These are phyloP conservation scores for Metschnikowia baotianmanensis DNA, from an alignment of 805 yeast genomes.

Conservation along the genomic window DNA sequence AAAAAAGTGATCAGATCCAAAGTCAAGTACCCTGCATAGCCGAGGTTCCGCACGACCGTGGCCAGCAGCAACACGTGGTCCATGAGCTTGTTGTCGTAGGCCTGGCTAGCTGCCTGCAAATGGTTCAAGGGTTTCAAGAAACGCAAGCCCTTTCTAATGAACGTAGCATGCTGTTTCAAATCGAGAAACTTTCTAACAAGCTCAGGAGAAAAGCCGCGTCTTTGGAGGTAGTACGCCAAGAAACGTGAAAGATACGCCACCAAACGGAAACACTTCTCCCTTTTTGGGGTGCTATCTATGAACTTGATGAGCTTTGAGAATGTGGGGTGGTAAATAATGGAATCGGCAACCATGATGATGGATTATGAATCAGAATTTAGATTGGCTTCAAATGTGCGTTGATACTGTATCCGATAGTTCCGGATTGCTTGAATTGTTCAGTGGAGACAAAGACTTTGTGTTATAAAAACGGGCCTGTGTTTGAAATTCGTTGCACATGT, in stretches of 20 bases:
- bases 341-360: conserved; percentile 59
- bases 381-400: too few relatives aligned
- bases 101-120: conserved; percentile 62
- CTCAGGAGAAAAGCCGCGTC: conserved; percentile 51
- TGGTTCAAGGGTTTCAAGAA: conserved; percentile 78
- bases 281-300: conserved; percentile 65
- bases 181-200: conserved; percentile 49
- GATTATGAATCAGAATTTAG: too few relatives aligned
- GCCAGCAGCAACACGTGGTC: conserved; percentile 57
- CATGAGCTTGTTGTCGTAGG: conserved; percentile 66
- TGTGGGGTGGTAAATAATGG: conserved; percentile 72
- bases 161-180: conserved; percentile 60
- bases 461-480: too few relatives aligned
- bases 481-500: not conserved
- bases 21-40: conserved; percentile 60
- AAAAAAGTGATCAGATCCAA: conserved; percentile 65
- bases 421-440: too few relatives aligned
- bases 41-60: conserved; percentile 54
- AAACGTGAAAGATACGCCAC: conserved; percentile 81
- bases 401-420: too few relatives aligned
- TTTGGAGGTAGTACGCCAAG: conserved; percentile 57
- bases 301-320: conserved; percentile 58
- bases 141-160: conserved; percentile 80
- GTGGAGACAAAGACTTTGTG: too few relatives aligned
- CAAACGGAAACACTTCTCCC: conserved; percentile 78